phyloP scores from a whole-genome alignment of 2,329 filamentous ascomycete genomes.

The Nemania sp. region DNA sequence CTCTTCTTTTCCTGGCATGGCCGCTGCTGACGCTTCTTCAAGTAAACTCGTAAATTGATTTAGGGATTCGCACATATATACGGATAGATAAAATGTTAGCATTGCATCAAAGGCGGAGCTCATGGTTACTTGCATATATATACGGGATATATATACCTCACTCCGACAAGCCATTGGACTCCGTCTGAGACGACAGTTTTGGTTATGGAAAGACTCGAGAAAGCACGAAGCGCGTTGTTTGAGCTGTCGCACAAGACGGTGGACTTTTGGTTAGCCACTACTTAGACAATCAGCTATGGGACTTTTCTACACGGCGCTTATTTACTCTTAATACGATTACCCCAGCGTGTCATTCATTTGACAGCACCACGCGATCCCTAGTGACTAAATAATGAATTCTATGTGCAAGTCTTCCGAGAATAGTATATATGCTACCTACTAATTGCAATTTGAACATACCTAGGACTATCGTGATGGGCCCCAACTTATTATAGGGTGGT shows the following conservation, averaged over 20 bases:
- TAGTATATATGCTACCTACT: too few species aligned
- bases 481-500: too few species aligned
- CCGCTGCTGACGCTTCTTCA: background rate
- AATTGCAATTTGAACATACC: too few species aligned
- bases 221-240: background rate
- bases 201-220: background rate
- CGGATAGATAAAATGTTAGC: conserved; percentile 27
- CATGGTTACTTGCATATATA: background rate
- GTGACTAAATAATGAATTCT: too few species aligned
- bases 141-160: conserved; percentile 1
- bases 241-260: background rate
- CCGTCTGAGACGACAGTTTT: background rate
- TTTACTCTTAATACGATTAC: too few species aligned
- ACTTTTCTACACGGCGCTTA: too few species aligned
- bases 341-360: too few species aligned
- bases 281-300: too few species aligned
- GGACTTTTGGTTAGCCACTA: too few species aligned
- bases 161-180: conserved; percentile 6
- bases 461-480: too few species aligned
- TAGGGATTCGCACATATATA: background rate
- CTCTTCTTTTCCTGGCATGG: background rate
- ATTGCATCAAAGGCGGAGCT: conserved; percentile 8
- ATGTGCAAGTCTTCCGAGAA: too few species aligned
- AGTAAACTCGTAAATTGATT: background rate
- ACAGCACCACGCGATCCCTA: too few species aligned